A percentile compares a stretch with the other conserved stretches of the same genome.
phyloP scores from a whole-genome alignment of 805 yeast species.

The Pachysolen tannophilus region DNA sequence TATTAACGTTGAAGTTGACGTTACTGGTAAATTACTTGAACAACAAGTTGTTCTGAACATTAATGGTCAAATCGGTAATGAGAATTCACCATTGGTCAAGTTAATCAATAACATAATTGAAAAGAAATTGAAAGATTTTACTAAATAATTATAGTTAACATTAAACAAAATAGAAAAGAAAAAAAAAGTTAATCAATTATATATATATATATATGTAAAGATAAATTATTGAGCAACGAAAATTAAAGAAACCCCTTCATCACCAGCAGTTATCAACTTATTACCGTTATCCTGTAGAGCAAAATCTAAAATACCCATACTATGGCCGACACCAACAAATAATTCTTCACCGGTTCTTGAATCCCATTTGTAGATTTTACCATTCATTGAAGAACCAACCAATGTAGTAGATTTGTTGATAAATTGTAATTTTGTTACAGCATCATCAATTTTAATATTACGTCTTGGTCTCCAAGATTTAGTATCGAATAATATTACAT shows the following conservation, averaged over 20 bases:
- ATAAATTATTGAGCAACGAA: constrained; percentile 34
- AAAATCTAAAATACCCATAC: constrained; percentile 89
- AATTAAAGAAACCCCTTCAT: constrained; percentile 87
- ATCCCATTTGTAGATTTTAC: constrained; percentile 82
- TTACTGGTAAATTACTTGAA: constrained; percentile 86
- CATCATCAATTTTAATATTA: constrained; percentile 62
- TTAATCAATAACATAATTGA: constrained; percentile 43
- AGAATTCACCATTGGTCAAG: constrained; percentile 39
- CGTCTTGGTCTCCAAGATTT: constrained; percentile 82
- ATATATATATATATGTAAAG: no score
- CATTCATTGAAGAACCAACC: constrained; percentile 75
- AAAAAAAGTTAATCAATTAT: no score
- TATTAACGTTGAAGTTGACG: constrained; percentile 91
- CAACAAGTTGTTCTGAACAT: constrained; percentile 65
- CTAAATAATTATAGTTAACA: no score
- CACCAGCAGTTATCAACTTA: constrained; percentile 86
- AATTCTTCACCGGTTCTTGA: constrained; percentile 74
- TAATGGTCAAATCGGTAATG: constrained; percentile 41
- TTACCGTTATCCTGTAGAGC: constrained; percentile 57
- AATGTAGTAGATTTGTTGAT: constrained; percentile 41
- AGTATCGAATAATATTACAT: constrained; percentile 73
- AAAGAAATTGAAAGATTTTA: constrained; percentile 27
- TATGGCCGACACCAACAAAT: constrained; percentile 84
- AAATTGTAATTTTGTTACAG: constrained; percentile 75
- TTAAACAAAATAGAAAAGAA: no score